A percentile compares a stretch with the other conserved stretches of the same genome.
These are phyloP conservation scores for Boletus vinaceobasis DNA, from an alignment of 768 basidiomycete species.

Conservation along the genomic window DNA sequence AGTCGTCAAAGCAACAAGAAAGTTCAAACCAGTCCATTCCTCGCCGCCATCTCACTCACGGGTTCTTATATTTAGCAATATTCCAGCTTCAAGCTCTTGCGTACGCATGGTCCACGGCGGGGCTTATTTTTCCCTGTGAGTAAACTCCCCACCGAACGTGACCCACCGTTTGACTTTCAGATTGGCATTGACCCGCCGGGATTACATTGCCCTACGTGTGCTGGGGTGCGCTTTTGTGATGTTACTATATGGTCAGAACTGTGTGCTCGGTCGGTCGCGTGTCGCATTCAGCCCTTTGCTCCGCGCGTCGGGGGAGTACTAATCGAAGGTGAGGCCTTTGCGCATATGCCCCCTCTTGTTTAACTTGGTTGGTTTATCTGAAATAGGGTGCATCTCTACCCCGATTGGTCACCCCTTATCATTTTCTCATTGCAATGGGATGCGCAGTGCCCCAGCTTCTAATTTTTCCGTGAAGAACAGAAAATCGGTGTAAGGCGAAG, in stretches of 20 bases:
- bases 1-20: not conserved
- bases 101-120: not conserved
- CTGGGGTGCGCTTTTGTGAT: too few species aligned
- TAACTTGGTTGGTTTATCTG: not conserved
- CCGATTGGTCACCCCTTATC: not conserved
- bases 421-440: slow-evolving; percentile 1
- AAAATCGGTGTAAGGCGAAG: not conserved
- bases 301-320: not conserved
- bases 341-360: slow-evolving; percentile 2
- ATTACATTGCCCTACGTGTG: too few species aligned
- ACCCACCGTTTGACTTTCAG: too few species aligned
- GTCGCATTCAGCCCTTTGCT: too few species aligned
- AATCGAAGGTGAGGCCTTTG: not conserved
- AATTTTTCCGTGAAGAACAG: not conserved
- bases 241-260: too few species aligned
- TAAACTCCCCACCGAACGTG: not conserved
- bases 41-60: not conserved
- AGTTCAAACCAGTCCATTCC: not conserved
- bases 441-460: not conserved
- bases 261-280: too few species aligned
- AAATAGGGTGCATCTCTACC: not conserved
- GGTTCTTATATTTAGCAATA: not conserved
- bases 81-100: not conserved
- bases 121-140: not conserved
- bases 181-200: too few species aligned